These are phyloP conservation scores for Incumbomyces lentus DNA, from an alignment of 2,329 filamentous ascomycete species.

Conservation along the genomic window DNA sequence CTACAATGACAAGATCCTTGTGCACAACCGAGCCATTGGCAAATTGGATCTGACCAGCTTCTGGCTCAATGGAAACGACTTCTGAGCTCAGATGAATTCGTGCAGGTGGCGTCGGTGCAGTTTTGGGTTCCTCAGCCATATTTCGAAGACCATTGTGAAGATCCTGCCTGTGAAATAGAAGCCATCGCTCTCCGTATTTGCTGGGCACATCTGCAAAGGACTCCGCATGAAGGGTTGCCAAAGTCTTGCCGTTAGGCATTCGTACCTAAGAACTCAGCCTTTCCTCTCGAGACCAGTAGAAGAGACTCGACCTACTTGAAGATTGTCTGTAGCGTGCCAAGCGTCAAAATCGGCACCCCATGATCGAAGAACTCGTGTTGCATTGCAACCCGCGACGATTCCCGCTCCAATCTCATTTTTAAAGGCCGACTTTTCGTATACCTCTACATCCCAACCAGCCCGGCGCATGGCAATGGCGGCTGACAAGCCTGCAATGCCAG, in stretches of 20 bases:
- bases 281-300: no score
- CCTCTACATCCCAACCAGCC: constrained; percentile 22
- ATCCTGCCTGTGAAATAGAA: constrained; percentile 23
- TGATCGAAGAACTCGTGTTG: constrained; percentile 18
- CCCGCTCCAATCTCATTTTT: constrained; percentile 24
- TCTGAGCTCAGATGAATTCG: constrained; percentile 15
- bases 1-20: constrained; percentile 26
- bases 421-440: constrained; percentile 25
- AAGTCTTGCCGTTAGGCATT: constrained; percentile 14
- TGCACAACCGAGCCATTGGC: constrained; percentile 16
- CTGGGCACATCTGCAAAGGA: constrained; percentile 7
- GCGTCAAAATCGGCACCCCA: constrained; percentile 22
- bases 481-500: constrained; percentile 25
- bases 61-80: constrained; percentile 19
- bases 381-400: constrained; percentile 25
- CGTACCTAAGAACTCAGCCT: constrained; percentile 14
- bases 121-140: constrained; percentile 9
- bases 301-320: no score
- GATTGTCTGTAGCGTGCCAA: constrained; percentile 25
- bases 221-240: no score
- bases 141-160: constrained; percentile 22
- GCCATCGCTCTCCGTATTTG: constrained; percentile 21
- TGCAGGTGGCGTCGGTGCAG: constrained; percentile 19
- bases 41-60: constrained; percentile 14
- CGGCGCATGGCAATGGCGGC: constrained; percentile 25